Conservation (phyloP, 106 monocot species). For the Dioscorea alata region DNA sequence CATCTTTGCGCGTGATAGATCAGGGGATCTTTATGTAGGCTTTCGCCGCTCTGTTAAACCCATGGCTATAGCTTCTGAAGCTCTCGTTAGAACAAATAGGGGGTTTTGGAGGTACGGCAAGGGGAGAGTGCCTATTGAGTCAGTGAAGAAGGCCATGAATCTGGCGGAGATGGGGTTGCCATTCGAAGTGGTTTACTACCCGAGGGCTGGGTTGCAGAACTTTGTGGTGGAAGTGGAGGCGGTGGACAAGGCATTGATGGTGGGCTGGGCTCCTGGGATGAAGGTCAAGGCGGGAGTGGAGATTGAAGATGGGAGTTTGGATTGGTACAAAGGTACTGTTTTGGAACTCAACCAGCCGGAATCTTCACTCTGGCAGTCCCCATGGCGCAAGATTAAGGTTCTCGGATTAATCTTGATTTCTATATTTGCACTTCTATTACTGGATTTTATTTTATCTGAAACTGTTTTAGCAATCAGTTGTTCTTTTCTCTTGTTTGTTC, state of each 20-base stretch:
- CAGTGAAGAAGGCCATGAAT: constrained; percentile 41
- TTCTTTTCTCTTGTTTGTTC: not conserved
- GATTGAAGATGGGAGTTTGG: constrained; percentile 32
- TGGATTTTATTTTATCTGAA: not conserved
- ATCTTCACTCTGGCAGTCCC: constrained; percentile 13
- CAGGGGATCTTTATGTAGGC: constrained; percentile 31
- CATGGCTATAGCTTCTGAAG: too few relatives aligned
- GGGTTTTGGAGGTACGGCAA: constrained; percentile 25
- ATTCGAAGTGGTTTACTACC: constrained; percentile 60
- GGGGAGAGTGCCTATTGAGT: constrained; percentile 26
- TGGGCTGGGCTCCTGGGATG: constrained; percentile 25
- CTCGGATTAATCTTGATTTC: not conserved
- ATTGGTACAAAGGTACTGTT: constrained; percentile 45
- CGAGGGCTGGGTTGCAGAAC: constrained; percentile 20
- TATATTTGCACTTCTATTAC: not conserved
- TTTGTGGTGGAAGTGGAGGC: constrained; percentile 48
- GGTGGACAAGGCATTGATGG: constrained; percentile 34
- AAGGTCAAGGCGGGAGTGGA: constrained; percentile 51
- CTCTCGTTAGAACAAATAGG: not conserved
- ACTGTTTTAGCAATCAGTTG: not conserved
- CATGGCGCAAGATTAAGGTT: constrained; percentile 65
- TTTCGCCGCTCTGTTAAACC: constrained; percentile 17
- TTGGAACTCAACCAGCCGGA: not conserved
- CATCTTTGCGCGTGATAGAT: constrained; percentile 35
- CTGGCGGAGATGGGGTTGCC: constrained; percentile 13